Conservation (phyloP, 1,284 basidiomycete species). For the Mycosarcoma mackinlayi region DNA sequence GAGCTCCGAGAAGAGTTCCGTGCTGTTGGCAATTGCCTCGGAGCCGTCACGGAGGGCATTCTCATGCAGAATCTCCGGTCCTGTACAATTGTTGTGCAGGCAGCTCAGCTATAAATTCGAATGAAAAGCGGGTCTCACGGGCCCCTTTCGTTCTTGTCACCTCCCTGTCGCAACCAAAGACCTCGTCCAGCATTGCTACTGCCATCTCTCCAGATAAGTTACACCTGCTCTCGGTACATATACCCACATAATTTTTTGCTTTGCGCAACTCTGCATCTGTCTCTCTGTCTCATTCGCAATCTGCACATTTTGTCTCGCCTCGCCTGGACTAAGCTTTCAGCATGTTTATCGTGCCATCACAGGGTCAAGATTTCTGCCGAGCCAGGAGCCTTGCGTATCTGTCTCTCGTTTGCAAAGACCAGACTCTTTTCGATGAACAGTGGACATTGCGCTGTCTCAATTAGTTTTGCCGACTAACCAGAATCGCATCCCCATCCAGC, state of each 20-base stretch:
- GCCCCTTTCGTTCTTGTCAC: too few relatives aligned
- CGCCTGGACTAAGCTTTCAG: too few relatives aligned
- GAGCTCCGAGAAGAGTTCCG: conserved; percentile 22
- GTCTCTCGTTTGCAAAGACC: not conserved
- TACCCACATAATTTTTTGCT: not conserved
- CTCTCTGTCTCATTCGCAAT: not conserved
- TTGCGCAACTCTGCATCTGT: not conserved
- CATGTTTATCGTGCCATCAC: too few relatives aligned
- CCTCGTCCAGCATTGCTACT: not conserved
- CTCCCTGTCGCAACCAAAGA: too few relatives aligned
- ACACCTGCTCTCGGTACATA: not conserved
- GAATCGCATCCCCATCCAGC: conserved; percentile 63
- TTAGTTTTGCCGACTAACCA: too few relatives aligned
- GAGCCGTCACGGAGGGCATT: conserved; percentile 37
- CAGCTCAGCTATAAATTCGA: conserved; percentile 22
- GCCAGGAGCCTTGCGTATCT: too few relatives aligned
- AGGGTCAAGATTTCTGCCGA: too few relatives aligned
- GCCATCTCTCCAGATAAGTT: too few relatives aligned
- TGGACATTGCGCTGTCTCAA: not conserved
- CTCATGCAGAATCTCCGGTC: conserved; percentile 15
- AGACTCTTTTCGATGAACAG: not conserved
- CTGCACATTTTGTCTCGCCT: not conserved
- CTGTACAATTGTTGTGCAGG: conserved; percentile 24
- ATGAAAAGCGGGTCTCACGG: too few relatives aligned
- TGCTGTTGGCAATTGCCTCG: conserved; percentile 34